Evolutionary conservation across 2,329 filamentous ascomycete species (phyloP), one percentile per base, ranked within the genome.

Genomic region (Didymella keratinophila): DNA sequence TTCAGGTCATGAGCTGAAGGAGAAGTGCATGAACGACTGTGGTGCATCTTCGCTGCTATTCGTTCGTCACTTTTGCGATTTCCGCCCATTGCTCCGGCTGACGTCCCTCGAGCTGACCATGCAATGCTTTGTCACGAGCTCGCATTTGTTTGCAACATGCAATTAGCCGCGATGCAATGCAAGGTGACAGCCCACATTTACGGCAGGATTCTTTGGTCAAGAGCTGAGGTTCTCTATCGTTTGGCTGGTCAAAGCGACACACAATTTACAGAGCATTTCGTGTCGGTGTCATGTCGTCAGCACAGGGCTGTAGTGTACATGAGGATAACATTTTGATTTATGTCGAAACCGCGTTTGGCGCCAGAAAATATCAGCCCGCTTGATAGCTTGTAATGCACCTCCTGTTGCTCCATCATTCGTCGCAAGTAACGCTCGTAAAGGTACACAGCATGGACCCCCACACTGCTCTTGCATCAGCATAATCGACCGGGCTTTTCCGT

Each of bases 101-200:
- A 58, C 47, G 41, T 32, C 44, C 11, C 44, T 41, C 28, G 39
- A 53, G 54, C 52, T 64, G 51, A 60, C 43, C 30, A 44, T 53
- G 39, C 53, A 43, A 39, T 54, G 37, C 23, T 21, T 47, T 53
- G 21, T 49, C n/a, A 27, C 41, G 34, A 25, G 18, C 27, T 47
- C 16, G 42, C 43, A 49, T 37, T 23, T 21, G 27, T 49, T 49
- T 37, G 44, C 44, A 45, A 37, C n/a, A 36, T 9, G 43, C 54
- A 23, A 46, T 18, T 32, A 44, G 28, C 49, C 32, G 50, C 46
- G 34, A 34, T 59, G 51, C 44, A 39, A 62, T 63, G 65, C 60
- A 63, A 45, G 56, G 61, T 64, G 51, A 64, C 43, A 42, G 47
- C 50, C 48, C 65, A 54, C 60, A 60, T 25, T 21, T 50, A 49